phyloP scores from a whole-genome alignment of 2,329 filamentous ascomycete genomes.

The Alternaria rosae region DNA sequence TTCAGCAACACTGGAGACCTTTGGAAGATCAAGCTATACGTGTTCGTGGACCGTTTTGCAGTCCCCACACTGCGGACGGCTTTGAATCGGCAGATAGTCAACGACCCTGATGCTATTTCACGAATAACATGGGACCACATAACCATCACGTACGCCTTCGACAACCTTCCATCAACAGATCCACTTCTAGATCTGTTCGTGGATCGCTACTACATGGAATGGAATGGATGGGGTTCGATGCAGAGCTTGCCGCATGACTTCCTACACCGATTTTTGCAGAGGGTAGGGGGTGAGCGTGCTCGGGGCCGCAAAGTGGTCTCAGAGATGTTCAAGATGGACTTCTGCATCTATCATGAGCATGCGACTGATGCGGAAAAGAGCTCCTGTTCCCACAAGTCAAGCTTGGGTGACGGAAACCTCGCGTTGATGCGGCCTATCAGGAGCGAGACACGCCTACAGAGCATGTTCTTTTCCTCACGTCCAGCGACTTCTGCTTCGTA shows the following conservation, averaged over 20 bases:
- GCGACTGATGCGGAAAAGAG: not conserved
- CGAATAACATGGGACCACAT: not conserved
- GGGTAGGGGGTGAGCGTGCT: not conserved
- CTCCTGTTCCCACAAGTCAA: not conserved
- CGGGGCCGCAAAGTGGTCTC: no score
- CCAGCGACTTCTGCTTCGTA: no score
- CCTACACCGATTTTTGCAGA: not conserved
- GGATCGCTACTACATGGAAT: not conserved
- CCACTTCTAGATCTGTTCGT: not conserved
- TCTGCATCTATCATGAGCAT: not conserved
- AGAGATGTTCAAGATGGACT: no score
- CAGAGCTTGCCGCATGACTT: not conserved
- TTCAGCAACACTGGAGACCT: not conserved
- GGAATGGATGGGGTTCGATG: not conserved
- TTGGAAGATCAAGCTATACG: slow-evolving; percentile 7
- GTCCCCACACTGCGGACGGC: slow-evolving; percentile 6
- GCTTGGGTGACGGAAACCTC: no score
- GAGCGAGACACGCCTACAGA: no score
- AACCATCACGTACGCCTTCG: not conserved
- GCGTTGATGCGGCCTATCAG: not conserved
- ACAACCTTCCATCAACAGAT: not conserved
- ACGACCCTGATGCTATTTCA: not conserved
- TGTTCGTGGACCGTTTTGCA: slow-evolving; percentile 17
- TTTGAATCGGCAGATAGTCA: not conserved
- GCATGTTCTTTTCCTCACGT: no score